Percentiles rank a stretch among this genome's conserved stretches.
phyloP scores from a whole-genome alignment of 768 basidiomycete species.

The Agrocybe pediades region DNA sequence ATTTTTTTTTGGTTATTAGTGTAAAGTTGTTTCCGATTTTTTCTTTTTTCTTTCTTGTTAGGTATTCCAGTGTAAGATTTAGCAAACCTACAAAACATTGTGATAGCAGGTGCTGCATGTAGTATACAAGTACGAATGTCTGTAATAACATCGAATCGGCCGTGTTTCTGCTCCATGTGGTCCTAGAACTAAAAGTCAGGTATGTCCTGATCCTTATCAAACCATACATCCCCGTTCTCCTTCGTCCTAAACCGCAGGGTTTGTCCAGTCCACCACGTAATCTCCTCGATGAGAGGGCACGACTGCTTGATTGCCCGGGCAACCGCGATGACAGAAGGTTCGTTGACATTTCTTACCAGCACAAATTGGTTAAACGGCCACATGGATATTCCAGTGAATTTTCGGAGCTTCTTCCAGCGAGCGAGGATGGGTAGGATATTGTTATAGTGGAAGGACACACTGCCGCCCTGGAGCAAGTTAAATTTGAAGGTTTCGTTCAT shows the following conservation, averaged over 20 bases:
- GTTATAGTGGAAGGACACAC: not conserved
- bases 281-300: constrained; percentile 6
- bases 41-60: not conserved
- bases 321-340: not conserved
- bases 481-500: not conserved
- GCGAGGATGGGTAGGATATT: not conserved
- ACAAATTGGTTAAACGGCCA: constrained; percentile 6
- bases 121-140: too few relatives aligned
- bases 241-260: not conserved
- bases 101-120: too few relatives aligned
- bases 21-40: not conserved
- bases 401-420: not conserved
- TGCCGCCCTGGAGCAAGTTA: not conserved
- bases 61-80: not conserved
- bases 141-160: too few relatives aligned
- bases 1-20: not conserved
- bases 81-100: too few relatives aligned
- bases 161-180: too few relatives aligned
- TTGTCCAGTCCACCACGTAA: not conserved
- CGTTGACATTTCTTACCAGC: not conserved
- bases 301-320: not conserved
- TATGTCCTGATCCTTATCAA: too few relatives aligned
- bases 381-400: not conserved
- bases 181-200: too few relatives aligned
- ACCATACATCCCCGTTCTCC: not conserved